phyloP scores from a whole-genome alignment of 768 basidiomycete species.

The Panaeolus papilionaceus region DNA sequence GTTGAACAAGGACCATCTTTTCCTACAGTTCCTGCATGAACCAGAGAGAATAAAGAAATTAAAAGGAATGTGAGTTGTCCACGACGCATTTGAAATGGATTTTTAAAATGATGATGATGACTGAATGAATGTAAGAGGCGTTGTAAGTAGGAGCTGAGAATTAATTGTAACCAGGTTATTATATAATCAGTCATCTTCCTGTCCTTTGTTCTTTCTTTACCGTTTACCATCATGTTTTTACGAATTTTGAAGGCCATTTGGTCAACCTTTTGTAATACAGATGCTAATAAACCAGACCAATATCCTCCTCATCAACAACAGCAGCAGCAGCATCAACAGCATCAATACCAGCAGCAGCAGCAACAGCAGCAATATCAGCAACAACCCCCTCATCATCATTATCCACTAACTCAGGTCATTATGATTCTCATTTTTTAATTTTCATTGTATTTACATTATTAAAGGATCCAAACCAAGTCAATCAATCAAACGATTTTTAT shows the following conservation, averaged over 20 bases:
- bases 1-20: slow-evolving; percentile 56
- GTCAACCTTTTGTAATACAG: slow-evolving; percentile 34
- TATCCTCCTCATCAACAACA: slow-evolving; percentile 16
- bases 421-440: background rate
- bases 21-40: slow-evolving; percentile 52
- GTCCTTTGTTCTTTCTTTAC: background rate
- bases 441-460: background rate
- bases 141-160: background rate
- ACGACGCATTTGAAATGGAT: slow-evolving; percentile 29
- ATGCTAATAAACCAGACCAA: slow-evolving; percentile 18
- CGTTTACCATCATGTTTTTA: slow-evolving; percentile 29
- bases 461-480: slow-evolving; percentile 63
- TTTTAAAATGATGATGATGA: slow-evolving; percentile 4
- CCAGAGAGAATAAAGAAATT: slow-evolving; percentile 45
- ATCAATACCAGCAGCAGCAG: slow-evolving; percentile 26
- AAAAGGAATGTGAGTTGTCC: slow-evolving; percentile 60
- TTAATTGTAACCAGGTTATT: background rate
- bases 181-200: background rate
- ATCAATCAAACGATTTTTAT: slow-evolving; percentile 77
- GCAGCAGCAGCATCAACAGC: slow-evolving; percentile 22
- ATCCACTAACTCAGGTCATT: slow-evolving; percentile 14
- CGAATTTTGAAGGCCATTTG: slow-evolving; percentile 38
- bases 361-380: slow-evolving; percentile 22
- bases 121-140: slow-evolving; percentile 19
- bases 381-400: slow-evolving; percentile 20